A percentile compares a stretch with the other conserved stretches of the same genome.
Evolutionary conservation across 345 rosid species (phyloP).

Genomic region (Aquilaria malaccensis): DNA sequence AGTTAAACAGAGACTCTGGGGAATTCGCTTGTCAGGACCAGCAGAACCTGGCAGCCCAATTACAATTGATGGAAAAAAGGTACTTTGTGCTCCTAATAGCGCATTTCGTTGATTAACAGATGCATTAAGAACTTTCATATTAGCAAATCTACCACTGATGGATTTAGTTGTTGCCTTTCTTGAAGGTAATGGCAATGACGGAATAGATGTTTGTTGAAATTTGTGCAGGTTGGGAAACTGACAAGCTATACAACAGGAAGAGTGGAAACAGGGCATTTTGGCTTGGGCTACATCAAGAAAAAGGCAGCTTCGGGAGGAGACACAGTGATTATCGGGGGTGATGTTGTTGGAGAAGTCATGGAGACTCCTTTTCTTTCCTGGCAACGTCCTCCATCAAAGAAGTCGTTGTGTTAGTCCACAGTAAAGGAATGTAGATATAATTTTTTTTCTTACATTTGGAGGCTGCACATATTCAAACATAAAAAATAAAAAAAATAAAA

Average conservation of each 20-base stretch:
- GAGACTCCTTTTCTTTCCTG: constrained; percentile 58
- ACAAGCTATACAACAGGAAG: constrained; percentile 62
- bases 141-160: too few species aligned
- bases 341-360: constrained; percentile 38
- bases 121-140: background rate
- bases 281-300: constrained; percentile 72
- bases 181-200: too few species aligned
- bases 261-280: constrained; percentile 44
- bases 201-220: background rate
- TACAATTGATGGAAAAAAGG: constrained; percentile 64
- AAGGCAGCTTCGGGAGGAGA: constrained; percentile 42
- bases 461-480: background rate
- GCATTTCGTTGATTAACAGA: background rate
- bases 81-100: constrained; percentile 8
- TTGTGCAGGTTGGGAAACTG: constrained; percentile 58
- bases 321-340: constrained; percentile 52
- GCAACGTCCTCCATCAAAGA: constrained; percentile 42
- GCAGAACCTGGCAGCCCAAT: constrained; percentile 73
- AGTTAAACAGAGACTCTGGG: constrained; percentile 77
- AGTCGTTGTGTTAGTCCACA: constrained; percentile 29
- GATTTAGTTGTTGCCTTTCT: too few species aligned
- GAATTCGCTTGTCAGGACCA: constrained; percentile 58
- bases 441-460: background rate
- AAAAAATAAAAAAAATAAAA: too few species aligned
- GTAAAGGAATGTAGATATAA: background rate